Percentiles rank a stretch among this genome's conserved stretches.
phyloP scores from a whole-genome alignment of 2,329 filamentous ascomycete species.

The Colletotrichum falcatum region DNA sequence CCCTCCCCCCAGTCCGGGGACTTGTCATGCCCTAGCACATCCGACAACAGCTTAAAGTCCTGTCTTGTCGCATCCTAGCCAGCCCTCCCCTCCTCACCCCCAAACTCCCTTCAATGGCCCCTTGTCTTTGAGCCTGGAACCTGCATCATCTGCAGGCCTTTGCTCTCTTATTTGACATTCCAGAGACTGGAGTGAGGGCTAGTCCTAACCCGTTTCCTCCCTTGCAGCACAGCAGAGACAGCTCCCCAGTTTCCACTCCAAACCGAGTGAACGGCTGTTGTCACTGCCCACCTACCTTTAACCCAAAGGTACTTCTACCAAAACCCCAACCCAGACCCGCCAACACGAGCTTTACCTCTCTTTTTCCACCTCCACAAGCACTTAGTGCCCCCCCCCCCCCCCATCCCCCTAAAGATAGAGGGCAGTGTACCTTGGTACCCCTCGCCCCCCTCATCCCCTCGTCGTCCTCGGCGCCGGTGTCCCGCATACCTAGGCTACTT shows the following conservation, averaged over 20 bases:
- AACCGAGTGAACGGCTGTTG: not conserved
- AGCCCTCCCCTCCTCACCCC: conserved; percentile 14
- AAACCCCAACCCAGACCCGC: not conserved
- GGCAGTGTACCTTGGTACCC: conserved; percentile 25
- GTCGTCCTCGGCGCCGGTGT: conserved; percentile 25
- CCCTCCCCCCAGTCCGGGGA: conserved; percentile 18
- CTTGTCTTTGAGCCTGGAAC: conserved; percentile 15
- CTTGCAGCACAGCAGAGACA: conserved; percentile 16
- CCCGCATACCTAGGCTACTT: conserved; percentile 35
- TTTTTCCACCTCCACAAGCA: conserved; percentile 7
- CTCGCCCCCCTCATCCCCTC: conserved; percentile 18
- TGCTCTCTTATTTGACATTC: conserved; percentile 3
- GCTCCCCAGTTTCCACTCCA: not conserved
- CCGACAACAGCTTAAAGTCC: conserved; percentile 19
- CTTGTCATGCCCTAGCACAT: conserved; percentile 27
- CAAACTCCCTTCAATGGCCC: conserved; percentile 11
- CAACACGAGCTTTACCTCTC: conserved; percentile 5
- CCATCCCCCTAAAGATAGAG: not conserved
- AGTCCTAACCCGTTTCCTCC: conserved; percentile 6
- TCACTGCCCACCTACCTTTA: not conserved
- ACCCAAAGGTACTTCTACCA: conserved; percentile 3
- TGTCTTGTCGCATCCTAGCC: conserved; percentile 33
- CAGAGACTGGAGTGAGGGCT: not conserved
- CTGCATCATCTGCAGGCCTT: not conserved
- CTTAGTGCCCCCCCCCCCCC: conserved; percentile 9